Evolutionary conservation across 306 rosid species (phyloP).

Genomic region (Cicer chorassanicum): DNA sequence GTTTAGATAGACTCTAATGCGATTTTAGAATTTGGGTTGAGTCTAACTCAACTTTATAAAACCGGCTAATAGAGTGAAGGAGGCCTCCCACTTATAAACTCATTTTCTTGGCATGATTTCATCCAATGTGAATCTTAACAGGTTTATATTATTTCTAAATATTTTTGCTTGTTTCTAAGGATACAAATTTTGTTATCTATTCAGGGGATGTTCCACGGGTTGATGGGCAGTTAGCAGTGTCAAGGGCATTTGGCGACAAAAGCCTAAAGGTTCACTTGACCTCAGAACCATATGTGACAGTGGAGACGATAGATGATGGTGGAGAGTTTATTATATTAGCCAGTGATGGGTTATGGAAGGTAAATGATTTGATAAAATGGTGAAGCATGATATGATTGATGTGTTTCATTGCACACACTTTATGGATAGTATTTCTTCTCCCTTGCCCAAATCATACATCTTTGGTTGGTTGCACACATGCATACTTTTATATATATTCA

Average conservation of each 20-base stretch:
- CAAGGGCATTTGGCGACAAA: constrained; percentile 97
- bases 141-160: too few species aligned
- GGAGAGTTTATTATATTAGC: constrained; percentile 84
- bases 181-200: constrained; percentile 36
- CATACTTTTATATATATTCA: not conserved
- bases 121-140: too few species aligned
- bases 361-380: constrained; percentile 45
- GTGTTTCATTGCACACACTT: not conserved
- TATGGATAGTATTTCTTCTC: not conserved
- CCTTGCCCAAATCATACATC: not conserved
- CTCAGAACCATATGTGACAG: constrained; percentile 73
- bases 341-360: constrained; percentile 99
- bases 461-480: not conserved
- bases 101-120: too few species aligned
- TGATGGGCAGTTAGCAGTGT: constrained; percentile 94
- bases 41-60: too few species aligned
- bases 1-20: too few species aligned
- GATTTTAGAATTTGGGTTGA: too few species aligned
- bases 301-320: constrained; percentile 59
- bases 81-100: too few species aligned
- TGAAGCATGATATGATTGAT: constrained; percentile 4
- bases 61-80: too few species aligned
- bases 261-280: constrained; percentile 88
- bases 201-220: constrained; percentile 95
- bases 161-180: constrained; percentile 5